These are phyloP conservation scores for Barbarea vulgaris DNA, from an alignment of 345 rosid species.

Conservation along the genomic window DNA sequence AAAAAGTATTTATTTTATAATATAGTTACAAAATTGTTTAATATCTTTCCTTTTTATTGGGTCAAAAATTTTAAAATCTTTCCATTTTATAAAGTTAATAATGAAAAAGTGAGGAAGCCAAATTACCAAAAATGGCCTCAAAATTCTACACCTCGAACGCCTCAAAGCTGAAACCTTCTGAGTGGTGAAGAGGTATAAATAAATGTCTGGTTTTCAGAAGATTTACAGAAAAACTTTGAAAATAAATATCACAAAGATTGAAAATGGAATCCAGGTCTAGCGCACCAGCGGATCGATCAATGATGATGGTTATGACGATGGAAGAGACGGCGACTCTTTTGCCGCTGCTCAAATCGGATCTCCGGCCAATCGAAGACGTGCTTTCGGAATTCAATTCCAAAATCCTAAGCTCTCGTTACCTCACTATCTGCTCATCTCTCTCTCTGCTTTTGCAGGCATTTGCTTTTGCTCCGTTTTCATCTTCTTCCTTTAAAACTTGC, in stretches of 20 bases:
- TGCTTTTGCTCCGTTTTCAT: background rate
- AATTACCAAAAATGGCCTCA: background rate
- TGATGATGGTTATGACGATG: constrained; percentile 42
- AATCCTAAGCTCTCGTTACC: constrained; percentile 46
- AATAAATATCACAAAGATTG: background rate
- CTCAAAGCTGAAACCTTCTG: constrained; percentile 22
- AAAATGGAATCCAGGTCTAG: constrained; percentile 34
- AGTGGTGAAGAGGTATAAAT: constrained; percentile 6
- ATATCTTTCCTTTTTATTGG: background rate
- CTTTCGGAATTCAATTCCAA: constrained; percentile 60
- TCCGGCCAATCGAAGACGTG: constrained; percentile 55
- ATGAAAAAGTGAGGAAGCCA: background rate
- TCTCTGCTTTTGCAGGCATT: constrained; percentile 59
- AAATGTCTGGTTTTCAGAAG: background rate
- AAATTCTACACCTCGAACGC: background rate
- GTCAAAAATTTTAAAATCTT: background rate
- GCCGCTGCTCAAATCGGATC: constrained; percentile 56
- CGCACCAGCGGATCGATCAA: constrained; percentile 29
- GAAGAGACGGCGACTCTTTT: constrained; percentile 57
- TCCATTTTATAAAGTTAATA: background rate
- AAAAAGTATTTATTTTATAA: background rate
- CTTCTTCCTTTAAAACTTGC: background rate
- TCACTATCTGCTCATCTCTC: constrained; percentile 63
- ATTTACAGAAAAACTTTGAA: background rate
- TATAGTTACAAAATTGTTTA: background rate